A percentile compares a stretch with the other conserved stretches of the same genome.
phyloP scores from a whole-genome alignment of 257 asterid species.

The Nicotiana undulata region DNA sequence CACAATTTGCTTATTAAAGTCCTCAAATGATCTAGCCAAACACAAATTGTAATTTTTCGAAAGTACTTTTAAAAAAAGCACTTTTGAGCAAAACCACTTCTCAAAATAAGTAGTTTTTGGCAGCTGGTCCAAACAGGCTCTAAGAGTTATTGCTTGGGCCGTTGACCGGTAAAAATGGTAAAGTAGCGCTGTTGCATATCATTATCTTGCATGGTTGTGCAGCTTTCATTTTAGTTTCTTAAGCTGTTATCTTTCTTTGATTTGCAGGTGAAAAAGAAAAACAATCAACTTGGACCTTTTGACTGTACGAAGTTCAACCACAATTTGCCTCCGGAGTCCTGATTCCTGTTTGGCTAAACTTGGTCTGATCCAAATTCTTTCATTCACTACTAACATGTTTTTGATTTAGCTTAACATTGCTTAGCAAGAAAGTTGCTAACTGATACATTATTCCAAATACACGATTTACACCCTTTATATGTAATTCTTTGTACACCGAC shows the following conservation, averaged over 20 bases:
- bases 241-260: constrained; percentile 5
- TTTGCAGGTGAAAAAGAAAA: constrained; percentile 65
- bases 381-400: constrained; percentile 2
- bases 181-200: not conserved
- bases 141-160: not conserved
- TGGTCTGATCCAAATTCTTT: constrained; percentile 27
- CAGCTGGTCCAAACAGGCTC: no score
- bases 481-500: not conserved
- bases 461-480: not conserved
- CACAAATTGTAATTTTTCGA: no score
- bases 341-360: constrained; percentile 26
- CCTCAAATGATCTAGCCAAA: no score
- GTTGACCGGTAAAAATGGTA: not conserved
- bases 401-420: not conserved
- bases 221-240: not conserved
- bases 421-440: not conserved
- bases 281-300: constrained; percentile 69
- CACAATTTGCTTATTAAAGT: no score
- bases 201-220: not conserved
- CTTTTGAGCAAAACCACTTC: no score
- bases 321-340: constrained; percentile 31
- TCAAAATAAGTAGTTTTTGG: no score
- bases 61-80: no score
- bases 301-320: constrained; percentile 78
- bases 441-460: not conserved